Evolutionary conservation across 2,329 filamentous ascomycete species (phyloP), one percentile per base, ranked within the genome.

Genomic region (Dactylellina cionopaga): DNA sequence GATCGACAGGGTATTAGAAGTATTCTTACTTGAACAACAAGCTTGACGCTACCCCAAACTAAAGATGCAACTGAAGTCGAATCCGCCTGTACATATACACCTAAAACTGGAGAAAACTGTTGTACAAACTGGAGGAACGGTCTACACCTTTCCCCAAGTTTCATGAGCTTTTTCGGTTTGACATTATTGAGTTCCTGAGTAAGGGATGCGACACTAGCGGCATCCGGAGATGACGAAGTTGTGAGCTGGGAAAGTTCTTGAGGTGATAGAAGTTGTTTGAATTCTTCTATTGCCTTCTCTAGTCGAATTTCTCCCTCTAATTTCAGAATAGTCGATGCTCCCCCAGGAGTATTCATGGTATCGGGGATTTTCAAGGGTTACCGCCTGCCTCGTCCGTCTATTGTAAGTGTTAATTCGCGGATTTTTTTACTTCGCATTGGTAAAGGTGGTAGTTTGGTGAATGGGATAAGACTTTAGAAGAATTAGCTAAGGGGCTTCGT

Each of bases 51-150:
- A 22, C 43, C 43, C 43, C 43, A 47, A 47, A 47, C 43, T 19
- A 47, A 47, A 10, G 43, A n/a, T n/a, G n/a, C 43, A 10, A 47
- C 19, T 25, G 46, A 51, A 51, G 46, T 29, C 31, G 46, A 10
- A 51, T 51, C 46, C 3, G 17, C 46, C n/a, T 51, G 46, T 51
- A 51, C 24, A 33, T 31, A 51, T 25, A 51, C 46, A 33, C 31
- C 46, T 17, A 51, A 31, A 15, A 24, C 46, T 9, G 46, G 46
- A 51, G 46, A 51, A 33, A 51, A 51, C 9, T 33, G 46, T 31
- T 51, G 46, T 13, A 51, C n/a, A 51, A 51, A 51, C 46, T 51
- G 22, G 46, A 51, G 46, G 31, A 51, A 51, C 9, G 46, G 46
- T 17, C 46, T 24, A 25, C 46, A 51, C 6, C 7, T 51, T 24